Conservation (phyloP, 805 yeast genomes). For the Yamadazyma endophytica region DNA sequence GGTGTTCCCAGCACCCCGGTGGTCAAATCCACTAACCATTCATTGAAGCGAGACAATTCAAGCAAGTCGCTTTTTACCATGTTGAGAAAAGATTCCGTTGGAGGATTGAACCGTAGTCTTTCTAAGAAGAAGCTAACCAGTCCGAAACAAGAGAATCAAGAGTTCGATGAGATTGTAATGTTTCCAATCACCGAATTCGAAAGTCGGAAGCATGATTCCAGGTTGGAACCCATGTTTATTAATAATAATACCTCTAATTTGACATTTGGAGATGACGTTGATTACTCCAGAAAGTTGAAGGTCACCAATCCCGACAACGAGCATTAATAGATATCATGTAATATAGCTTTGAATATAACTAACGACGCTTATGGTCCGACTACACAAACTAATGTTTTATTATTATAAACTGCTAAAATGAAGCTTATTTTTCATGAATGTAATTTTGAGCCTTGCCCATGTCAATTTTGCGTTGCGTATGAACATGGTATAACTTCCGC, state of each 20-base stretch:
- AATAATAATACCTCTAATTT: constrained; percentile 21
- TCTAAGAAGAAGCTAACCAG: constrained; percentile 25
- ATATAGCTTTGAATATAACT: too few relatives aligned
- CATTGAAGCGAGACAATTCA: constrained; percentile 30
- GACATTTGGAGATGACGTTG: constrained; percentile 30
- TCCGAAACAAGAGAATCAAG: constrained; percentile 5
- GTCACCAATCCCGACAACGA: constrained; percentile 9
- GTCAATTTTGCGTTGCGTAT: too few relatives aligned
- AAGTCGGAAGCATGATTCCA: constrained; percentile 16
- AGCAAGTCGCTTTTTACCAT: constrained; percentile 29
- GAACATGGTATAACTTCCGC: too few relatives aligned
- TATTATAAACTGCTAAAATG: too few relatives aligned
- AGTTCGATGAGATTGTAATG: constrained; percentile 21
- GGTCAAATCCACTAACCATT: constrained; percentile 6
- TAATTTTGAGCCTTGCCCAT: too few relatives aligned
- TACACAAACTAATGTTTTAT: too few relatives aligned
- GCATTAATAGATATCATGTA: too few relatives aligned
- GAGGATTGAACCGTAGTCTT: constrained; percentile 22
- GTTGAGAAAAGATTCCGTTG: constrained; percentile 10
- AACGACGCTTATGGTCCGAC: too few relatives aligned
- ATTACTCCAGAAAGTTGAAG: constrained; percentile 27
- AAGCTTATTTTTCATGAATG: too few relatives aligned
- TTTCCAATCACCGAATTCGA: constrained; percentile 31
- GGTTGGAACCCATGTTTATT: constrained; percentile 20
- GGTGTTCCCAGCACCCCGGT: constrained; percentile 9